Conservation (phyloP, 805 yeast genomes). For the Kodamaea hsintzibuensis region DNA sequence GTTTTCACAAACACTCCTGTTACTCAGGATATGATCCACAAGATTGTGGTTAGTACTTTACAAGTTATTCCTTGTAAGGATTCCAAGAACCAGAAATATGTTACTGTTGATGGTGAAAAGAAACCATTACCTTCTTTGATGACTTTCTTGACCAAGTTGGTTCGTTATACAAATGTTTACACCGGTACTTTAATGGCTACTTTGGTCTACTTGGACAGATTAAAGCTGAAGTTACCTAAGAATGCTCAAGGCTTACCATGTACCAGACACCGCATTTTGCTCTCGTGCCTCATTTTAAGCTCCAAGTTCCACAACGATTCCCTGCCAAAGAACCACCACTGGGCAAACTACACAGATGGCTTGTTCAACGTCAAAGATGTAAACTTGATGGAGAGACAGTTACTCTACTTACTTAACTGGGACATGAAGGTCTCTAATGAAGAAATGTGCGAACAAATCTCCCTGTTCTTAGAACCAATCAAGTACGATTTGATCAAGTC, state of each 20-base stretch:
- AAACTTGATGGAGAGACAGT: constrained; percentile 78
- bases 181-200: constrained; percentile 78
- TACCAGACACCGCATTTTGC: constrained; percentile 74
- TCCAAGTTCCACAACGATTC: constrained; percentile 78
- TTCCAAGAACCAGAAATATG: constrained; percentile 29
- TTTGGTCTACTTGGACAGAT: constrained; percentile 62
- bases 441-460: constrained; percentile 45
- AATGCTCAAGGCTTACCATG: constrained; percentile 79
- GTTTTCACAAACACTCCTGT: constrained; percentile 65
- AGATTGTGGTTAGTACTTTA: constrained; percentile 62
- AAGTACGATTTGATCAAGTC: constrained; percentile 38
- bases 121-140: constrained; percentile 64
- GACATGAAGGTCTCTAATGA: constrained; percentile 51
- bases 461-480: constrained; percentile 53
- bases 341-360: constrained; percentile 80
- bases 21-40: constrained; percentile 73
- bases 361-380: constrained; percentile 67
- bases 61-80: constrained; percentile 66
- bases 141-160: constrained; percentile 71
- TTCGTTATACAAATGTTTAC: constrained; percentile 75
- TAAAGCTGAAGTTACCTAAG: constrained; percentile 60
- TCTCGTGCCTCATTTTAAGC: constrained; percentile 71
- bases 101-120: constrained; percentile 26
- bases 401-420: constrained; percentile 69
- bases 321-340: constrained; percentile 74